These are phyloP conservation scores for Physaria fendleri DNA, from an alignment of 345 rosid species.

Conservation along the genomic window DNA sequence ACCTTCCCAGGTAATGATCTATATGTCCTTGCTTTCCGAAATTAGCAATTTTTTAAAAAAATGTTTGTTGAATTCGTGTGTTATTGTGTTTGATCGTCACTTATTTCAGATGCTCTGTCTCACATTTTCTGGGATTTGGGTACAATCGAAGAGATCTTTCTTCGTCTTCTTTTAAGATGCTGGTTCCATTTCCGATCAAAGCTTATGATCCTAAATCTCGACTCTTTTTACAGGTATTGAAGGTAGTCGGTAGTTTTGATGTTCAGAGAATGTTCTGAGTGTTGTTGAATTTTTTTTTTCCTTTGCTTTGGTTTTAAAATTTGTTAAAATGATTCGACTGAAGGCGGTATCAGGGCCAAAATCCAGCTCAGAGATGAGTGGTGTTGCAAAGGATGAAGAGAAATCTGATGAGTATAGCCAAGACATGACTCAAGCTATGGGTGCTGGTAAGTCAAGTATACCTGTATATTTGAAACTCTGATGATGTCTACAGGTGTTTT, in stretches of 20 bases:
- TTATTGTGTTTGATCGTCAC: neutral
- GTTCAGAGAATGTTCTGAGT: conserved; percentile 3
- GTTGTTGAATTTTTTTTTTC: no score
- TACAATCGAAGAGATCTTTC: conserved; percentile 33
- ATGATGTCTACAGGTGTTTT: neutral
- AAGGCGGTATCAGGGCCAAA: conserved; percentile 69
- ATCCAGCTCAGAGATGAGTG: conserved; percentile 49
- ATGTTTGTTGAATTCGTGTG: neutral
- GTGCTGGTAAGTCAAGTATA: conserved; percentile 57
- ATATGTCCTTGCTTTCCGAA: neutral
- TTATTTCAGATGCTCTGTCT: conserved; percentile 45
- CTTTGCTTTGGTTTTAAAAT: neutral
- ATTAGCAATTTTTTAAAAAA: neutral
- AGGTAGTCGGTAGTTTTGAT: neutral
- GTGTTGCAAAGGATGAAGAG: conserved; percentile 39
- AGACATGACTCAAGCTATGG: conserved; percentile 98
- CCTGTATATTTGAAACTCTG: neutral
- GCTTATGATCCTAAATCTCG: conserved; percentile 25
- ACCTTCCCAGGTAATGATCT: conserved; percentile 43
- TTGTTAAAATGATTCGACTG: neutral
- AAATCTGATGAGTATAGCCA: conserved; percentile 74
- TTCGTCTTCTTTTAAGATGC: conserved; percentile 25
- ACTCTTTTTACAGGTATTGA: conserved; percentile 48
- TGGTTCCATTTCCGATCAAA: conserved; percentile 31
- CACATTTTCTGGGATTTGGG: conserved; percentile 41